Conservation (phyloP, 306 rosid genomes). For the Glycine soja region DNA sequence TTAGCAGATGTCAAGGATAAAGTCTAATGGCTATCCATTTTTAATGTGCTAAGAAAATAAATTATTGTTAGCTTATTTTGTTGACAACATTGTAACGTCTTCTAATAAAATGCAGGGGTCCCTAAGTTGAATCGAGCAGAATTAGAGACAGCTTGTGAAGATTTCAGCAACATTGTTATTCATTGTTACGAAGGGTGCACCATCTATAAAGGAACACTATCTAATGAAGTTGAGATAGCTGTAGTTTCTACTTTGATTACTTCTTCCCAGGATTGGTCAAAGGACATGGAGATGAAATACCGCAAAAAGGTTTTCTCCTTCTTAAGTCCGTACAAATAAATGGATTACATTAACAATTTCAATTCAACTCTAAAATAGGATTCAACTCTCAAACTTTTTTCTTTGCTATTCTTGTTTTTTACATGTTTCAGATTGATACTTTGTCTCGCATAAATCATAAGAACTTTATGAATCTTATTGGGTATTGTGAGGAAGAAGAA, state of each 20-base stretch:
- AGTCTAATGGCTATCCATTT: neutral
- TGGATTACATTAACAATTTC: neutral
- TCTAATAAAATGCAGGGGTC: conserved; percentile 67
- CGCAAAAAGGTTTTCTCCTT: conserved; percentile 70
- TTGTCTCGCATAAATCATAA: conserved; percentile 91
- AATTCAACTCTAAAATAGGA: neutral
- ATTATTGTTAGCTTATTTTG: conserved; percentile 18
- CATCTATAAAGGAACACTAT: conserved; percentile 87
- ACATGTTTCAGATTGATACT: conserved; percentile 68
- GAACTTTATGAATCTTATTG: conserved; percentile 89
- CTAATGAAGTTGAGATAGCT: conserved; percentile 94
- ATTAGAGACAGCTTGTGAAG: conserved; percentile 92
- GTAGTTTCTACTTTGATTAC: conserved; percentile 68
- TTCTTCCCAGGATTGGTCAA: conserved; percentile 79
- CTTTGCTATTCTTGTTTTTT: conserved; percentile 30
- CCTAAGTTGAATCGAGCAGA: conserved; percentile 87
- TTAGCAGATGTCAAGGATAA: neutral
- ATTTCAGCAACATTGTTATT: conserved; percentile 85
- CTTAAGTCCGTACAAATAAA: conserved; percentile 15
- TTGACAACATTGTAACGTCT: conserved; percentile 10
- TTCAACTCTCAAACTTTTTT: neutral
- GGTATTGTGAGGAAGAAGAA: conserved; percentile 89
- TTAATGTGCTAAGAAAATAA: neutral
- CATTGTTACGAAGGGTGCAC: conserved; percentile 55
- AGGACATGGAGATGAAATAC: conserved; percentile 65